Evolutionary conservation across 192 early-diverging fungal species (phyloP), one percentile per base, ranked within the genome.

Genomic region (Rhizophagus sp.): DNA sequence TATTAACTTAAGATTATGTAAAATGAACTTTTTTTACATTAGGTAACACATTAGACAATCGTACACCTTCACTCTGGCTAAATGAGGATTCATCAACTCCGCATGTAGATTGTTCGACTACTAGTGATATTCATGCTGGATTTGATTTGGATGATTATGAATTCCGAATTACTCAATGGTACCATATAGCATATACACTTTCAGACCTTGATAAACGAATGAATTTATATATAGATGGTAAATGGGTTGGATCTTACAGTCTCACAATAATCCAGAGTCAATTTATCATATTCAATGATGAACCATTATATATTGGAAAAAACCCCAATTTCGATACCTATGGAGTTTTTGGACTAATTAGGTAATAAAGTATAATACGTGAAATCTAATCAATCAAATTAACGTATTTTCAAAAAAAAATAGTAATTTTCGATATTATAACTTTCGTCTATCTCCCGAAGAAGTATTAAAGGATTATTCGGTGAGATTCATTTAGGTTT

Each of bases 351-450:
- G 75, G 75, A 12, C 22, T 65, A 66, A 77, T 77, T 25, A 77
- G 75, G 75, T 62, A 75, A 3, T 44, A 36, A 36, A 36, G 41
- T 44, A n/a, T 52, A n/a, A n/a, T n/a, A 41, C 39, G 8, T 76
- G 30, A 22, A 63, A 4, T 41, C n/a, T 63, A 24, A 49, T 64
- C 62, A 64, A 36, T n/a, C 11, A 50, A 10, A 61, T 36, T 75
- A 7, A 9, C 4, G 0, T 44, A 36, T 76, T 22, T 41, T 63
- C 33, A 19, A 22, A n/a, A 34, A 27, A 36, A 36, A 36, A 36
- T 47, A 76, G 75, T 34, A 76, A 76, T 62, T 76, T 76, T 76
- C 75, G 30, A 19, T 76, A 63, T 76, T 76, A 63, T 64, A 76
- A 64, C n/a, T 76, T 36, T 62, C 57, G 57, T 24, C 39, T 76